Evolutionary conservation across 2,329 filamentous ascomycete species (phyloP).

Genomic region (Metarhizium sp.): DNA sequence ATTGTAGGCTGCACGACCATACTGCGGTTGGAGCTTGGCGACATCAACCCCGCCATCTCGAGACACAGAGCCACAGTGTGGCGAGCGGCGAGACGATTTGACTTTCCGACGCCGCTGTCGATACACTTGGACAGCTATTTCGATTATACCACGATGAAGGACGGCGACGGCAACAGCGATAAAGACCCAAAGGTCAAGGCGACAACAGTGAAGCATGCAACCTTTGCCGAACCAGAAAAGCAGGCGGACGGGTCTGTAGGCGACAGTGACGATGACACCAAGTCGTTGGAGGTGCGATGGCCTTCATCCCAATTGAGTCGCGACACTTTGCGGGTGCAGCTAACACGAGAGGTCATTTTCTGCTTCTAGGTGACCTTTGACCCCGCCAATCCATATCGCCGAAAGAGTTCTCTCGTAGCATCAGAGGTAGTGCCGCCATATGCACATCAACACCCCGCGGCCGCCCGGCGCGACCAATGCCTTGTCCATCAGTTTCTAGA

Average conservation of each 20-base stretch:
- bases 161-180: conserved; percentile 10
- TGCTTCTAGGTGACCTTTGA: conserved; percentile 50
- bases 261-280: conserved; percentile 37
- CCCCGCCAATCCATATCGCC: conserved; percentile 47
- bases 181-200: conserved; percentile 10
- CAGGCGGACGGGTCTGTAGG: neutral
- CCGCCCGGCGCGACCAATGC: conserved; percentile 40
- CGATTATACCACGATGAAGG: conserved; percentile 2
- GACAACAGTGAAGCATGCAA: conserved; percentile 12
- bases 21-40: neutral
- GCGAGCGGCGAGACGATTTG: neutral
- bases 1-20: neutral
- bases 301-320: neutral
- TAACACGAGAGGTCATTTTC: neutral
- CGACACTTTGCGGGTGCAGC: neutral
- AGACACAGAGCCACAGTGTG: neutral
- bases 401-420: conserved; percentile 56
- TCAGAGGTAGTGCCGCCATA: conserved; percentile 33
- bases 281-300: conserved; percentile 38
- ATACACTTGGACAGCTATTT: neutral
- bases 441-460: conserved; percentile 9
- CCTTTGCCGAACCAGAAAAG: conserved; percentile 12
- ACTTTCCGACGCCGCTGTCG: neutral
- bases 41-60: neutral
- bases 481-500: conserved; percentile 58